Evolutionary conservation across 176 grass and related monocot species (phyloP), one percentile per base, ranked within the genome.

Genomic region (Triticum timopheevii): DNA sequence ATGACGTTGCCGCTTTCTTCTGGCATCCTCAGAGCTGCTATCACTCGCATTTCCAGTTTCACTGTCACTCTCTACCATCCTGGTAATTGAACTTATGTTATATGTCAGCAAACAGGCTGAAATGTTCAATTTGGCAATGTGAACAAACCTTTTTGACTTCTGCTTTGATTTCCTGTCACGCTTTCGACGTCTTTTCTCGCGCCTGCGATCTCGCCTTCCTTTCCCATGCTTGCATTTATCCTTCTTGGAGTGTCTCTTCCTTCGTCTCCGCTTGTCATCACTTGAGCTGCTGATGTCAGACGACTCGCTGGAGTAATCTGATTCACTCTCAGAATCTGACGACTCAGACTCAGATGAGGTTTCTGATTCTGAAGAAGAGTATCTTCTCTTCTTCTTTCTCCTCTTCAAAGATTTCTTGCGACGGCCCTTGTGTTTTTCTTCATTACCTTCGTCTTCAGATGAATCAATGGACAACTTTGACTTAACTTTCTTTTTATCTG

Each of bases 221-320:
- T 84, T 97, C 73, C 82, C 78, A 70, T 78, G 92, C 87, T 94
- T 99, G 66, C 77, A 76, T 71, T 99, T 98, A 36, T 91, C 91
- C 85, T 79, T 92, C 78, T 82, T 99, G 2, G 86, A 91, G 56
- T 85, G 83, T 65, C 83, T 95, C 90, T 87, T 99, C 83, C 73
- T 88, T 34, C 63, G 88, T 80, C 73, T 92, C 73, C 90, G 90
- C 62, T 91, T 78, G 42, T 97, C 97, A 87, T 94, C 92, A 87
- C 94, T 96, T 90, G 97, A 99, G 62, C 92, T 96, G 76, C 97
- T 99, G 72, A 94, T 49, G 85, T 94, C 94, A 59, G 97, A 94
- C 25, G 80, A 84, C 22, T 92, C 89, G 47, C 91, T 94, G 30
- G 97, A 94, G 61, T 92, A 81, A 63, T 96, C 94, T 80, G 92